Base-by-base conservation (phyloP, 1,284 basidiomycete species). In the Sporisorium reilianum region DNA sequence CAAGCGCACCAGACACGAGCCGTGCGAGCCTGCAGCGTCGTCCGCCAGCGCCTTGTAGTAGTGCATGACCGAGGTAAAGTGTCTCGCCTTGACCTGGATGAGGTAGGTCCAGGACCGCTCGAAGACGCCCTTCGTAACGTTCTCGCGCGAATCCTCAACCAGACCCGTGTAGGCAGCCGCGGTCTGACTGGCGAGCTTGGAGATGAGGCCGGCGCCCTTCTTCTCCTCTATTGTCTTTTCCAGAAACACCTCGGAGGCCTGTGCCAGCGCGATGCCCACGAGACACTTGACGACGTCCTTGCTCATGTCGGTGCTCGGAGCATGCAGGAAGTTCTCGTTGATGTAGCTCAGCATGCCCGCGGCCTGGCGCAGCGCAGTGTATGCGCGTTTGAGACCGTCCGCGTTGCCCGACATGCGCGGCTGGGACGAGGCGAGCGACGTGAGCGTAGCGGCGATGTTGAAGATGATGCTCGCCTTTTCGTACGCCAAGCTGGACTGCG, bases 291-390 rank as follows among this genome's bases (percentile, higher is more conserved):
- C 89, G 53, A 99, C 93, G 63, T 98, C 95, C 28, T 94, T 89
- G 83, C 92, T 92, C 58, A 99, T 89, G 86, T 99, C 97, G 1
- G 94, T 97, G n/a, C 93, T 95, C 0, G 97, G 97, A 0, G 97
- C 97, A 82, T 99, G 97, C 0, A 99, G 87, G 85, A 99, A 99
- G 88, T 99, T 99, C 85, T 99, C 96, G 87, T 98, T 98, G 88
- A 99, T 96, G 85, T 99, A 99, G 11, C 91, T 94, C 80, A 98
- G 90, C 94, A 99, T 97, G 23, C 97, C 97, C 0, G 96, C 94
- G 36, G 93, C 91, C n/a, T 93, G 91, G 20, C 93, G 89, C 79
- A 94, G 92, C 85, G 95, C 95, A 85, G 94, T 90, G 87, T 97
- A 99, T 0, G 95, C 90, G 25, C 95, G 90, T 86, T 98, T 98